Evolutionary conservation across 495 filamentous ascomycete genomes (phyloP), one percentile per base, ranked within the genome.

Genomic region (Penicillium bialowiezense): DNA sequence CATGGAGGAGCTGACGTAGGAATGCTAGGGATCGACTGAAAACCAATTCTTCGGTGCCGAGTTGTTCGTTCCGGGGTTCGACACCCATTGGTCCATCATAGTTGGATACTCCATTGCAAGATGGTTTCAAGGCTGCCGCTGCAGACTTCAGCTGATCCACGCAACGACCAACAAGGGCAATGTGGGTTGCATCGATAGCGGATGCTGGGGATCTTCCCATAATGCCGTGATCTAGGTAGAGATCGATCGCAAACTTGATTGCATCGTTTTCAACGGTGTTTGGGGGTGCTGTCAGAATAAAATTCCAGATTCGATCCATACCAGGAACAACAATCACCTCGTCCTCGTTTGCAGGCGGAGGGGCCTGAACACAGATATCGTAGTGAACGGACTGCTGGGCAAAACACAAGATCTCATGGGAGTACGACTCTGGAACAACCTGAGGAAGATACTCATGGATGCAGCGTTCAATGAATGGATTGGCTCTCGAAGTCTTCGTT

Each of bases 231-330:
- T 86, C 83, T 12, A 96, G 63, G 54, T 91, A 95, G n/a, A 88
- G 73, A 23, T 83, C 74, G 28, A 91, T 89, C 7, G 96, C 79
- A 15, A 81, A 78, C 28, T 72, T 70, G 19, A 86, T 91, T 3
- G 87, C 85, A 36, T 77, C 67, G 5, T 75, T 68, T 52, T 89
- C 90, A 39, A 95, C 84, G 1, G 80, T 84, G 36, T 79, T 76
- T n/a, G 76, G 71, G 3, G 82, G 83, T 10, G 88, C 84, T 15
- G 77, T 83, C 39, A 96, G 61, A 14, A 92, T 83, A 58, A 96
- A 83, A 13, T 79, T 81, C 92, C 92, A 97, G 39, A 97, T 72
- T 34, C 89, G 77, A 43, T 93, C 88, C 41, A 88, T 75, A 7
- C 85, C 87, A 14, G 78, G 71, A 41, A 86, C 75, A 12, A 73